These are phyloP conservation scores for Exophiala sp. DNA, from an alignment of 2,329 filamentous ascomycete genomes.

Conservation along the genomic window DNA sequence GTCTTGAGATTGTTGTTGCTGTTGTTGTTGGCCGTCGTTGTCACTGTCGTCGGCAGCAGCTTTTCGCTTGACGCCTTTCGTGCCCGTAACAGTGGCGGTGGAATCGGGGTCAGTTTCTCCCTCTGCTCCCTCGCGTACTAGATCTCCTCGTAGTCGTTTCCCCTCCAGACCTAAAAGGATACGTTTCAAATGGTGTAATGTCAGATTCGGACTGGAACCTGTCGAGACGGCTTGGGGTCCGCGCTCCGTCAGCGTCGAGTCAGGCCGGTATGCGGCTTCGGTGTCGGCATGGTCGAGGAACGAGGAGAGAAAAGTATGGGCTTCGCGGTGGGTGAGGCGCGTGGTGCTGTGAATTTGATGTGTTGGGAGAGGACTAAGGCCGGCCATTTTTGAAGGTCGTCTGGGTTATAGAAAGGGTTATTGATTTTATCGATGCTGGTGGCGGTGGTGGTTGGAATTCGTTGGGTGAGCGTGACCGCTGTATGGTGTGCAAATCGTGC, in stretches of 20 bases:
- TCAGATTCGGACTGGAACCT: constrained; percentile 22
- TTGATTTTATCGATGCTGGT: too few species aligned
- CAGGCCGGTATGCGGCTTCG: constrained; percentile 44
- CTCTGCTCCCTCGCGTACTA: background rate
- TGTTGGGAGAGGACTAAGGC: constrained; percentile 22
- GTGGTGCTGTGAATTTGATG: constrained; percentile 21
- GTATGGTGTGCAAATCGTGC: too few species aligned
- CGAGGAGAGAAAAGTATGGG: constrained; percentile 23
- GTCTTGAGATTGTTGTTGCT: background rate
- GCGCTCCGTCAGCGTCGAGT: constrained; percentile 42
- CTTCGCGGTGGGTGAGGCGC: constrained; percentile 26
- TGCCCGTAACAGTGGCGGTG: too few species aligned
- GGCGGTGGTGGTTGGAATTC: too few species aligned
- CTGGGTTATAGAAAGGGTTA: too few species aligned
- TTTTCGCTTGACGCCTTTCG: too few species aligned
- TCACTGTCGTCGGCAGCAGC: constrained; percentile 5
- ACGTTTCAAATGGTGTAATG: constrained; percentile 25
- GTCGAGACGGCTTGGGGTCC: constrained; percentile 22
- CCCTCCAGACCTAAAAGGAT: constrained; percentile 26
- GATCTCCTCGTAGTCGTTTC: constrained; percentile 16
- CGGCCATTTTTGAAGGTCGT: constrained; percentile 13
- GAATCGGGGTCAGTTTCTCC: too few species aligned
- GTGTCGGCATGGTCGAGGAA: constrained; percentile 26
- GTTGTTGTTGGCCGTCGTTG: background rate
- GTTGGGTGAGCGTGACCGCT: too few species aligned